Evolutionary conservation across 176 grass and related monocot species (phyloP).

Genomic region (Melocanna baccifera): DNA sequence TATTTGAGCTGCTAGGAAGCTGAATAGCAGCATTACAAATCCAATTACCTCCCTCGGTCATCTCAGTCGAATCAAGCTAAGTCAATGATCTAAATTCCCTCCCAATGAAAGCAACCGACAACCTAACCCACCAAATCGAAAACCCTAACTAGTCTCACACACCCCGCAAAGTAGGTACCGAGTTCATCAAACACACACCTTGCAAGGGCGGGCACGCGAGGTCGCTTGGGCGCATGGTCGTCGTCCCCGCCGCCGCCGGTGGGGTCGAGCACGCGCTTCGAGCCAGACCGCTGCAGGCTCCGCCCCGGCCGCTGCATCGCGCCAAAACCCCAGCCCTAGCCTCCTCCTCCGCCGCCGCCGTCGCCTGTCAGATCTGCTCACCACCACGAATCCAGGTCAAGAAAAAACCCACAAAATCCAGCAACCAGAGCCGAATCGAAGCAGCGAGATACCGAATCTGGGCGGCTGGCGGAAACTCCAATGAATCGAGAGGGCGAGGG

Average conservation of each 20-base stretch:
- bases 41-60: background rate
- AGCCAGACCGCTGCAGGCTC: constrained; percentile 47
- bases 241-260: constrained; percentile 37
- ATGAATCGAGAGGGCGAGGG: background rate
- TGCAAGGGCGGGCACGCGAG: constrained; percentile 56
- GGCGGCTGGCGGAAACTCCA: background rate
- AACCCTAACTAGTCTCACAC: background rate
- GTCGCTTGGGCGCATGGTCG: constrained; percentile 45
- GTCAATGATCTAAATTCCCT: background rate
- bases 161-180: background rate
- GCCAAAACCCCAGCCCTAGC: constrained; percentile 15
- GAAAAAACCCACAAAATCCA: background rate
- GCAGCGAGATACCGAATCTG: constrained; percentile 10
- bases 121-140: background rate
- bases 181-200: constrained; percentile 21
- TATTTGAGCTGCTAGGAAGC: background rate
- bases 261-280: constrained; percentile 48
- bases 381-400: constrained; percentile 19
- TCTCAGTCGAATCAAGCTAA: background rate
- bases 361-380: constrained; percentile 43
- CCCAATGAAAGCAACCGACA: background rate
- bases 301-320: constrained; percentile 46
- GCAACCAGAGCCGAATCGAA: background rate
- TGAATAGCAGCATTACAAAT: constrained; percentile 1
- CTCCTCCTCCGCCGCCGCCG: background rate